Conservation (phyloP, 257 asterid species). For the Solanum etuberosum region DNA sequence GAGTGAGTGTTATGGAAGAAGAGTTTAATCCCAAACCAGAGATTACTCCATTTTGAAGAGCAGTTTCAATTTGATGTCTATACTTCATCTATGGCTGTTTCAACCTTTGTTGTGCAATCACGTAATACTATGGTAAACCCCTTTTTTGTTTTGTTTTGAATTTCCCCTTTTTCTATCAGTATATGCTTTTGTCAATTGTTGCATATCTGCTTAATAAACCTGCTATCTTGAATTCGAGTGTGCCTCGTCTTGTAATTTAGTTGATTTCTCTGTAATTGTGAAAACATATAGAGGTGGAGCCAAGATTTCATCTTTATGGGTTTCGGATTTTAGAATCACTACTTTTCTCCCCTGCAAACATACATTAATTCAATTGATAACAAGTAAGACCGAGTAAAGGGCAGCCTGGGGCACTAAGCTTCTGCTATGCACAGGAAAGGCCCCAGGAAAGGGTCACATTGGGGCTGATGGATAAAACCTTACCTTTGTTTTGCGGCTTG, state of each 20-base stretch:
- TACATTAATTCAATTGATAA: background rate
- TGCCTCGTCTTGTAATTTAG: background rate
- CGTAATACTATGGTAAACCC: background rate
- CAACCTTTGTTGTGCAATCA: background rate
- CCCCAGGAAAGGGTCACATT: no score
- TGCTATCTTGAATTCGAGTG: background rate
- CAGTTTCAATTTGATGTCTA: background rate
- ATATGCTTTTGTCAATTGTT: background rate
- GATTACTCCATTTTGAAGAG: no score
- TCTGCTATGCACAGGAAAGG: no score
- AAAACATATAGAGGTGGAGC: background rate
- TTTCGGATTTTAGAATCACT: background rate
- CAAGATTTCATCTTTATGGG: background rate
- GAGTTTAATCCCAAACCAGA: background rate
- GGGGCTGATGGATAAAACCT: background rate
- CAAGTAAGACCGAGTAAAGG: background rate
- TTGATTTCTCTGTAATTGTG: background rate
- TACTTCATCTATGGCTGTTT: background rate
- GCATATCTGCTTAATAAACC: background rate
- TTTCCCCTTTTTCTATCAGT: background rate
- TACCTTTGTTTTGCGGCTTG: background rate
- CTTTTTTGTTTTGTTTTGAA: no score
- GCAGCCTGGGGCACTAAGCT: background rate
- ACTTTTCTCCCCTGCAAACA: background rate
- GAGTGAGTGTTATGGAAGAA: background rate